Conservation (phyloP, 805 yeast species). For the Wickerhamomyces xylosicus region DNA sequence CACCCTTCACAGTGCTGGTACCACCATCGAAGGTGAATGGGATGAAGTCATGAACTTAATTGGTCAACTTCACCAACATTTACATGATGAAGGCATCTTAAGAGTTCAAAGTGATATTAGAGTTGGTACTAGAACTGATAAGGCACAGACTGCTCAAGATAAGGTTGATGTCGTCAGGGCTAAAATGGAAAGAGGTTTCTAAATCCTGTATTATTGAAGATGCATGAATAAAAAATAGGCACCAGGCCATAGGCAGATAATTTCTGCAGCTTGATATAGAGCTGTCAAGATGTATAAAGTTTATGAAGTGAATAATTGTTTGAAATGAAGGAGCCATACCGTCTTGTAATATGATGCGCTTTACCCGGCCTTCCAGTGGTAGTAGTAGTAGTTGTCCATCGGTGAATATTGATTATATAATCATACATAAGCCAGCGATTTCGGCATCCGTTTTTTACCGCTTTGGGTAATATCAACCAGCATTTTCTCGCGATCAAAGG, state of each 20-base stretch:
- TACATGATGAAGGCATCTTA: constrained; percentile 63
- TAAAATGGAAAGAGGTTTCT: constrained; percentile 25
- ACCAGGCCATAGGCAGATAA: too few species aligned
- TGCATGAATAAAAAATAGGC: too few species aligned
- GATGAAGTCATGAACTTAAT: constrained; percentile 71
- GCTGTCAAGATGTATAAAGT: too few species aligned
- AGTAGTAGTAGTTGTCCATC: too few species aligned
- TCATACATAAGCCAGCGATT: background rate
- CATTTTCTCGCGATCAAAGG: background rate
- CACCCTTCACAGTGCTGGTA: constrained; percentile 84
- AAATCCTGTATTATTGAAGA: background rate
- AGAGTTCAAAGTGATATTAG: constrained; percentile 82
- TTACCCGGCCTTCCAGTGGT: too few species aligned
- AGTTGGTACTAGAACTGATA: constrained; percentile 78
- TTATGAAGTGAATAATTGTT: too few species aligned
- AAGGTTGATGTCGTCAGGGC: constrained; percentile 56
- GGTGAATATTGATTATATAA: background rate
- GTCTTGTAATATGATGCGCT: too few species aligned
- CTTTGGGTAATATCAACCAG: background rate
- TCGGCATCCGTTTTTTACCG: too few species aligned
- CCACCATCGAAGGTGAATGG: constrained; percentile 92
- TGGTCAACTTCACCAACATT: constrained; percentile 64
- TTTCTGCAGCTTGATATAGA: too few species aligned
- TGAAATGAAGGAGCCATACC: too few species aligned
- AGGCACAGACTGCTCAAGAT: constrained; percentile 60